Conservation (phyloP, 208 protist species). For the Trypanosoma theileri region DNA sequence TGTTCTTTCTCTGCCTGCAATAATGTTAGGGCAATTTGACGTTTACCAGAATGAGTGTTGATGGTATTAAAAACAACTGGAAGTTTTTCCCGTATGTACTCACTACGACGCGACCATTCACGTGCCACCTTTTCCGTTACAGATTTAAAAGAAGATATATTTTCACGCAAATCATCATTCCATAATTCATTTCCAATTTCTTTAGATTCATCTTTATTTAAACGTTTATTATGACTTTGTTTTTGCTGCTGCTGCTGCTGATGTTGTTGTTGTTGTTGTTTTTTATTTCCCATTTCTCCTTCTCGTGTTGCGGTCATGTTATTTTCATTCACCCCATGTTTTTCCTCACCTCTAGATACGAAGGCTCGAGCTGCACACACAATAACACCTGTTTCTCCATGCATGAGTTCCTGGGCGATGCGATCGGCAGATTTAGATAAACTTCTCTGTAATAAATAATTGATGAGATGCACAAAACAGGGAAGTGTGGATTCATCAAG, state of each 20-base stretch:
- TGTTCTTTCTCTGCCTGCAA: slow-evolving; percentile 31
- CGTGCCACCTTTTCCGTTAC: slow-evolving; percentile 39
- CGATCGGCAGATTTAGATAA: slow-evolving; percentile 85
- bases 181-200: slow-evolving; percentile 42
- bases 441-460: slow-evolving; percentile 79
- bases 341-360: slow-evolving; percentile 43
- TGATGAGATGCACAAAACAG: slow-evolving; percentile 82
- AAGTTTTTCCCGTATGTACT: slow-evolving; percentile 10
- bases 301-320: slow-evolving; percentile 12
- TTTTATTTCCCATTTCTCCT: not conserved
- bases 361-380: slow-evolving; percentile 60
- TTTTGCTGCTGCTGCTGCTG: slow-evolving; percentile 2
- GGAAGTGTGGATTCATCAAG: slow-evolving; percentile 66
- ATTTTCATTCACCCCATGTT: slow-evolving; percentile 6
- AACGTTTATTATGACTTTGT: not conserved
- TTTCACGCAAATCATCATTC: slow-evolving; percentile 45
- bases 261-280: not conserved
- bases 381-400: slow-evolving; percentile 61
- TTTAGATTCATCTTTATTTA: slow-evolving; percentile 13
- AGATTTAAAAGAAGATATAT: slow-evolving; percentile 46
- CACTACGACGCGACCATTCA: slow-evolving; percentile 32
- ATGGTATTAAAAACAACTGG: slow-evolving; percentile 9
- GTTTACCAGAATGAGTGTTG: slow-evolving; percentile 25
- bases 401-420: slow-evolving; percentile 65
- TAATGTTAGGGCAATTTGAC: slow-evolving; percentile 34